These are phyloP conservation scores for Colletotrichum sp. DNA, from an alignment of 2,329 filamentous ascomycete genomes.

Conservation along the genomic window DNA sequence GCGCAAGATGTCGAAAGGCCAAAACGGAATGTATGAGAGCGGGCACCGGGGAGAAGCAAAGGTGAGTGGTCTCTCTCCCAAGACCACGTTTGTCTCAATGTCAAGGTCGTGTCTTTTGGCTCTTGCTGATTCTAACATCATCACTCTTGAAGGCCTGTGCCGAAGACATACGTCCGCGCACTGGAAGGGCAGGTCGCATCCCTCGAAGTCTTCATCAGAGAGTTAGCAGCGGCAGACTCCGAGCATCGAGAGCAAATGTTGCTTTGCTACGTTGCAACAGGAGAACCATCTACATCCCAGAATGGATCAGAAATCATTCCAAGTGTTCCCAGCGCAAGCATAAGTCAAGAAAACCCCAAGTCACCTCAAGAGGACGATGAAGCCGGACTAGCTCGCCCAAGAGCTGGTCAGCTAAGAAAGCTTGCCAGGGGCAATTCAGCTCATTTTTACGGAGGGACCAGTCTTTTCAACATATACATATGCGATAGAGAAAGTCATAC, in stretches of 20 bases:
- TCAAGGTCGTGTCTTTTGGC: not conserved
- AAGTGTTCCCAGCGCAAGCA: not conserved
- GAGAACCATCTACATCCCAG: not conserved
- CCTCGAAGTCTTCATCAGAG: slow-evolving; percentile 48
- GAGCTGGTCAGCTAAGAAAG: slow-evolving; percentile 40
- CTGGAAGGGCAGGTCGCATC: slow-evolving; percentile 51
- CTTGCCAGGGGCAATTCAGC: slow-evolving; percentile 40
- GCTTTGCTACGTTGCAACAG: not conserved
- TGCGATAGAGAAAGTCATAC: not conserved
- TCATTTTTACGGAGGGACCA: slow-evolving; percentile 54
- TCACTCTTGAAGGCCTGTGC: slow-evolving; percentile 40
- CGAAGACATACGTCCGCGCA: slow-evolving; percentile 50
- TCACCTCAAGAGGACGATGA: not conserved
- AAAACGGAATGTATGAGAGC: slow-evolving; percentile 42
- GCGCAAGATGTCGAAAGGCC: slow-evolving; percentile 50
- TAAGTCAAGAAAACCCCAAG: not conserved
- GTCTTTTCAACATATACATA: slow-evolving; percentile 38
- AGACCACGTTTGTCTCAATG: not conserved
- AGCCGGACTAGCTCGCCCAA: not conserved
- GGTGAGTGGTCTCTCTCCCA: slow-evolving; percentile 28
- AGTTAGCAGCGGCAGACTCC: slow-evolving; percentile 43
- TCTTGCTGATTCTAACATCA: not conserved
- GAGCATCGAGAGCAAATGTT: not conserved
- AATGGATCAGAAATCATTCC: not conserved
- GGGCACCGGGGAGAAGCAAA: slow-evolving; percentile 46